Base-by-base conservation (phyloP, 1,284 basidiomycete genomes). In the Schizopora paradoxa region DNA sequence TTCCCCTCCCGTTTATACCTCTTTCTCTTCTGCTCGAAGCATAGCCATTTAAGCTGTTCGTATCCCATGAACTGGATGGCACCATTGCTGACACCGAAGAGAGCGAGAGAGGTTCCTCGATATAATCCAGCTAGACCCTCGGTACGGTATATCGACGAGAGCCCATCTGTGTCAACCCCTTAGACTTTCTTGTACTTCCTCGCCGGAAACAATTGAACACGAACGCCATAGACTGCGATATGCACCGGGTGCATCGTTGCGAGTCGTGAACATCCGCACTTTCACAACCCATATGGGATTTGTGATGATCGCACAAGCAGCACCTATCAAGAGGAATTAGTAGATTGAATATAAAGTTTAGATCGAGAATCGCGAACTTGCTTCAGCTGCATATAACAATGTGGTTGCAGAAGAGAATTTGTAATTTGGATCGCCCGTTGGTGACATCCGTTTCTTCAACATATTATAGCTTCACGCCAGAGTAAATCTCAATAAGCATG, bases 231-330 rank as follows among this genome's bases (percentile, higher is more conserved):
- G 69, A 3, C 84, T 79, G n/a, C 77, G 74, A 63, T 95, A 94
- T 1, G 88, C 79, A 5, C 64, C 66, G 25, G 85, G 76, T 48
- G 82, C 77, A 47, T 77, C 73, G 19, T 75, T 63, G 4, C 68
- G 70, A 0, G 91, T 90, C 1, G 93, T 93, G 60, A 98, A 99
- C 82, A 99, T 95, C 49, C 95, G 81, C 5, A 97, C 95, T 69
- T 97, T 92, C 51, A 99, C 88, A 8, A 99, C 91, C 95, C 95
- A 99, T 56, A 99, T 83, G 0, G 96, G 96, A 65, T 99, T 99
- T 6, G 96, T 99, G 63, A 97, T 77, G 51, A 98, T 73, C 0
- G 95, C 93, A 2, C 94, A 97, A 25, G 86, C 82, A 5, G 93
- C 89, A 66, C 91, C 91, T 94, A 61, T 14, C 8, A 26, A 28